A percentile compares a stretch with the other conserved stretches of the same genome.
These are phyloP conservation scores for Naganishia vaughanmartiniae DNA, from an alignment of 768 basidiomycete genomes.

Conservation along the genomic window DNA sequence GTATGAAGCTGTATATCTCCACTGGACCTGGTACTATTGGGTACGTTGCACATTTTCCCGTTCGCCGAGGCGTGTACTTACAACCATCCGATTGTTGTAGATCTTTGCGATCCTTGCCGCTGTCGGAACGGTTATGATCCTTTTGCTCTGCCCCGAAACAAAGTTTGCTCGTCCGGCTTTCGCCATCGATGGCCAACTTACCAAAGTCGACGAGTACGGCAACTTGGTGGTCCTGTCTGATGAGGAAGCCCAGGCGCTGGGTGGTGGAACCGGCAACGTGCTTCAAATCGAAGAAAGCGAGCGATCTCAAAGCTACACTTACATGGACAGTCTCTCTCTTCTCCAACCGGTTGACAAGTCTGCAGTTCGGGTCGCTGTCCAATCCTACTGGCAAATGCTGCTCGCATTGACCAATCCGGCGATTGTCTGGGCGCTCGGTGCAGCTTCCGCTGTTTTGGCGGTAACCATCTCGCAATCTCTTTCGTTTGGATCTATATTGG, in stretches of 20 bases:
- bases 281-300: not conserved
- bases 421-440: constrained; percentile 23
- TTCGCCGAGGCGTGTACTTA: not conserved
- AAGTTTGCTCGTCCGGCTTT: constrained; percentile 17
- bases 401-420: constrained; percentile 24
- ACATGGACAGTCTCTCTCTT: not conserved
- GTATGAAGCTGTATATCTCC: constrained; percentile 21
- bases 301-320: not conserved
- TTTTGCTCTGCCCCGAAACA: constrained; percentile 16
- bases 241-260: constrained; percentile 5
- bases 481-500: constrained; percentile 6
- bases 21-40: constrained; percentile 28
- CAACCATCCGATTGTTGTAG: not conserved
- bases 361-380: not conserved
- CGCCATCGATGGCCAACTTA: constrained; percentile 24
- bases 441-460: constrained; percentile 14
- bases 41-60: not conserved
- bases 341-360: not conserved
- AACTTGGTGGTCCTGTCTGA: constrained; percentile 22
- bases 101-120: constrained; percentile 19
- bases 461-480: constrained; percentile 20
- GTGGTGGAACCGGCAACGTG: too few relatives aligned
- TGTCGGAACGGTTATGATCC: constrained; percentile 11
- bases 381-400: constrained; percentile 6
- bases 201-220: constrained; percentile 24